Evolutionary conservation across 805 yeast genomes (phyloP).

Genomic region (Zygosaccharomyces siamensis): DNA sequence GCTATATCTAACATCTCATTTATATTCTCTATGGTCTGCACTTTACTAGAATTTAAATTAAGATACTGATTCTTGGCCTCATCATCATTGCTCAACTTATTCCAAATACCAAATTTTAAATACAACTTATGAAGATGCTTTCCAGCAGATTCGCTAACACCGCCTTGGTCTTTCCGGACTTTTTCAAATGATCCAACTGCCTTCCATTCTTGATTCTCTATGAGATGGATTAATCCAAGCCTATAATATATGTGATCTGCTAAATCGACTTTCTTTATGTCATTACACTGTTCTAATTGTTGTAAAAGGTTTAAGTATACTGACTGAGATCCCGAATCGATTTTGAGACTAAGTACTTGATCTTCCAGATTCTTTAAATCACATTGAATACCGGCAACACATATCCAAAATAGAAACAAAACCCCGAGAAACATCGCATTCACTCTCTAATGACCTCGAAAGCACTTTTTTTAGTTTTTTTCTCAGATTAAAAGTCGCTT

Average conservation of each 20-base stretch:
- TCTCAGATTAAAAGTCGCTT: background rate
- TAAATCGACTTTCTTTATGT: conserved; percentile 5
- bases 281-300: conserved; percentile 10
- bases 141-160: conserved; percentile 43
- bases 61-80: conserved; percentile 15
- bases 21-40: conserved; percentile 28
- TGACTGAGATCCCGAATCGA: conserved; percentile 14
- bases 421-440: conserved; percentile 1
- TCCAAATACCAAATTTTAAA: conserved; percentile 49
- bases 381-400: conserved; percentile 7
- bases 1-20: conserved; percentile 38
- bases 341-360: conserved; percentile 8
- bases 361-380: conserved; percentile 8
- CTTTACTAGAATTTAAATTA: conserved; percentile 16
- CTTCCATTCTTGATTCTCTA: conserved; percentile 47
- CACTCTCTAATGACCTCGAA: background rate
- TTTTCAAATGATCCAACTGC: conserved; percentile 51
- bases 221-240: conserved; percentile 56
- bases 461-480: background rate
- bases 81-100: conserved; percentile 30
- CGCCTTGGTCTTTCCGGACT: conserved; percentile 41
- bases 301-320: conserved; percentile 13
- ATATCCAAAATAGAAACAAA: background rate
- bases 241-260: conserved; percentile 45
- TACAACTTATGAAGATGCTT: conserved; percentile 45